Evolutionary conservation across 495 filamentous ascomycete species (phyloP).

Genomic region (Aspergillus bertholletiae): DNA sequence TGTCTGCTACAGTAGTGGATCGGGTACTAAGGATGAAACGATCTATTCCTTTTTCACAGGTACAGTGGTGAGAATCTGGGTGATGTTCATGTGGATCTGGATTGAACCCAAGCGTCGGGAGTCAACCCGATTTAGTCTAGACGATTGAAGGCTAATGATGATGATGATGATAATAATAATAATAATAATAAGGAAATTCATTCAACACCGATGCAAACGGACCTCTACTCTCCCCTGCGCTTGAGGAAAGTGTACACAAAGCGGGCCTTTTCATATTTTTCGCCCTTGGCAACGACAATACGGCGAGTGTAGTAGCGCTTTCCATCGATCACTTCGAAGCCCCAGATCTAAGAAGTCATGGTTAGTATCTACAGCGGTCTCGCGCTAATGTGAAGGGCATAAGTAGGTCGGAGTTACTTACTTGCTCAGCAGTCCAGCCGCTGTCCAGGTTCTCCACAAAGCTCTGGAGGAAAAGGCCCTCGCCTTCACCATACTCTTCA

Average conservation of each 20-base stretch:
- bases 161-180: too few species aligned
- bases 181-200: neutral
- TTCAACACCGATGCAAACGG: neutral
- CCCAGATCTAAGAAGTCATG: constrained; percentile 49
- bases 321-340: constrained; percentile 56
- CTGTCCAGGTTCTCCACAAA: constrained; percentile 39
- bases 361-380: neutral
- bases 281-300: constrained; percentile 60
- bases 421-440: constrained; percentile 51
- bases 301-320: constrained; percentile 66
- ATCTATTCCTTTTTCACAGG: neutral
- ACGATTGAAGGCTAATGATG: neutral
- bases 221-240: neutral
- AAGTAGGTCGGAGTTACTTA: constrained; percentile 17
- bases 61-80: neutral
- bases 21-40: neutral
- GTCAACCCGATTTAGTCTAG: neutral
- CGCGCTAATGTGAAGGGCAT: constrained; percentile 1
- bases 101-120: neutral
- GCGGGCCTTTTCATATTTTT: constrained; percentile 56
- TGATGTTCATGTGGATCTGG: neutral
- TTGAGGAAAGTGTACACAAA: constrained; percentile 68
- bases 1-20: neutral
- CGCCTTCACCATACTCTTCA: constrained; percentile 33
- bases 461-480: constrained; percentile 43